Evolutionary conservation across 2,329 filamentous ascomycete species (phyloP), one percentile per base, ranked within the genome.

Genomic region (Dendrostoma leiphaemia): DNA sequence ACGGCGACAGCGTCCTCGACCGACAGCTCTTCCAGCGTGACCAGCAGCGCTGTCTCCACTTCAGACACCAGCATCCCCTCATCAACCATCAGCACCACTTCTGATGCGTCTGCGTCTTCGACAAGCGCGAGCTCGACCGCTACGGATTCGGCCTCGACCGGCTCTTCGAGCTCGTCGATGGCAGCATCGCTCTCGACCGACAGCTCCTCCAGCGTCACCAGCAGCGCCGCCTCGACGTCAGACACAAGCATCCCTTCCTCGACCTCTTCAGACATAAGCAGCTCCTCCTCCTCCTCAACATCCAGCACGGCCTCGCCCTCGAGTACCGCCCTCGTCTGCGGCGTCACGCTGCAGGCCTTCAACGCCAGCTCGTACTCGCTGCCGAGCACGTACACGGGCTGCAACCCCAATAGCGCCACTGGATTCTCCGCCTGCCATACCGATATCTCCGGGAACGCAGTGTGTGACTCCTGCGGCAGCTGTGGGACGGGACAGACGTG

Each of bases 391-490:
- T 56, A 40, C 50, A 56, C 44, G 43, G 54, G 45, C 24, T 55
- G 53, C 53, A 55, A 55, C 54, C 28, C 49, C 2, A 10, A 10
- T 19, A 28, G 43, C 12, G 17, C 15, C n/a, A 53, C 38, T 1
- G 19, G 23, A 5, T 56, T 45, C 26, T 53, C 37, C 32, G 49
- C 44, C 12, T 56, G 53, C 48, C 53, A 55, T 32, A 12, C 10
- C 19, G 43, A 37, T 21, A 19, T 48, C 43, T 47, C 26, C 37
- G 37, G 48, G 5, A 49, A 35, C 7, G 26, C 34, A 1, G 8
- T 53, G 4, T 56, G 54, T 29, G 23, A 23, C 44, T 53, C 45
- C 32, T 55, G 53, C 34, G 53, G 53, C 23, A 51, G 28, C 32
- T 55, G 53, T 31, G 48, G 53, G 8, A 37, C 53, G n/a, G 17